These are phyloP conservation scores for Xylaria sp. DNA, from an alignment of 2,329 filamentous ascomycete genomes.

Conservation along the genomic window DNA sequence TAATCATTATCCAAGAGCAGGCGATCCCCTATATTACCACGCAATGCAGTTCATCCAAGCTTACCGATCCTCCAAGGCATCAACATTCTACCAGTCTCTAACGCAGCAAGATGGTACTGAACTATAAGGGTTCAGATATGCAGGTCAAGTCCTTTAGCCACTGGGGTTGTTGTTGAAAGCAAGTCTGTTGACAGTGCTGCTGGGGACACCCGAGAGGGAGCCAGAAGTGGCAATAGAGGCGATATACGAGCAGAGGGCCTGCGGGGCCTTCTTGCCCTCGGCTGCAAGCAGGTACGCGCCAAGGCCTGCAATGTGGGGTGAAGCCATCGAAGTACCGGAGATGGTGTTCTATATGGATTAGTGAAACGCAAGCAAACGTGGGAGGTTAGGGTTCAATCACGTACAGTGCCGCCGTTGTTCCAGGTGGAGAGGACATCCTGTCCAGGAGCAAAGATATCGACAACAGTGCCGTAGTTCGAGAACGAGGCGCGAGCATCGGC, in stretches of 20 bases:
- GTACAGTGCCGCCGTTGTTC: slow-evolving; percentile 50
- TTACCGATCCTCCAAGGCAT: neutral
- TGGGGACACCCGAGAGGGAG: slow-evolving; percentile 51
- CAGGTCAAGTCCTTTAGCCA: slow-evolving; percentile 13
- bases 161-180: slow-evolving; percentile 49
- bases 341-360: slow-evolving; percentile 52
- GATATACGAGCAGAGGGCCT: slow-evolving; percentile 56
- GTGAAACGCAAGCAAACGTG: neutral
- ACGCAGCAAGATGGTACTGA: neutral
- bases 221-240: slow-evolving; percentile 53
- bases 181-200: slow-evolving; percentile 50
- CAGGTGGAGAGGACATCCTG: slow-evolving; percentile 55
- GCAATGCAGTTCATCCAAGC: neutral
- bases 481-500: slow-evolving; percentile 54
- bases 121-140: neutral
- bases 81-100: neutral
- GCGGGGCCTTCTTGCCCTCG: slow-evolving; percentile 54
- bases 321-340: slow-evolving; percentile 71
- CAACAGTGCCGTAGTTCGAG: slow-evolving; percentile 60
- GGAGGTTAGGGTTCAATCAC: slow-evolving; percentile 10
- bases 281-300: slow-evolving; percentile 65
- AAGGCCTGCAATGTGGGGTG: slow-evolving; percentile 70
- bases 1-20: slow-evolving; percentile 18
- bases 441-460: slow-evolving; percentile 59
- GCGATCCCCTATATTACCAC: neutral